These are phyloP conservation scores for Alternaria triticimaculans DNA, from an alignment of 2,329 filamentous ascomycete genomes.

Conservation along the genomic window DNA sequence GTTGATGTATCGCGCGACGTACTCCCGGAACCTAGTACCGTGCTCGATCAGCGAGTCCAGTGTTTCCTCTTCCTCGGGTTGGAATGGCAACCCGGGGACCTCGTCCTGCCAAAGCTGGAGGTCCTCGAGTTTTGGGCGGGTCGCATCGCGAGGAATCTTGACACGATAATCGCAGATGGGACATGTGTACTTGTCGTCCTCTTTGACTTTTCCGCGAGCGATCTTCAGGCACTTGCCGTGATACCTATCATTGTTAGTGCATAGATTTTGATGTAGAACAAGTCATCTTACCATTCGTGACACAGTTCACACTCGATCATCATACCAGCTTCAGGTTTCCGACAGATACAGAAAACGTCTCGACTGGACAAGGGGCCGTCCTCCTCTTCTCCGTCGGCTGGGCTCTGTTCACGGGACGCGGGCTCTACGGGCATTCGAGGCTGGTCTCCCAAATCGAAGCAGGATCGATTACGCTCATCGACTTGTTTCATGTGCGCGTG, in stretches of 20 bases:
- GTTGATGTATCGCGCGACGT: constrained; percentile 81
- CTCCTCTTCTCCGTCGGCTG: constrained; percentile 56
- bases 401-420: constrained; percentile 80
- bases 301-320: constrained; percentile 99
- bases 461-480: constrained; percentile 84
- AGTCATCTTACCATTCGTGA: constrained; percentile 82
- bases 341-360: constrained; percentile 97
- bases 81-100: constrained; percentile 81
- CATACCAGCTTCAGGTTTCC: constrained; percentile 91
- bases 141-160: constrained; percentile 94
- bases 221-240: constrained; percentile 99
- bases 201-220: constrained; percentile 95
- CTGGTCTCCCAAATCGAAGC: constrained; percentile 89
- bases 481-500: constrained; percentile 95
- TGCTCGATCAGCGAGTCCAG: constrained; percentile 86
- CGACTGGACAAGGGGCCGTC: constrained; percentile 59
- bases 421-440: constrained; percentile 91
- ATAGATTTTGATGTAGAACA: background rate
- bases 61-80: constrained; percentile 91
- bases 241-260: constrained; percentile 68
- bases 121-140: constrained; percentile 92
- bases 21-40: constrained; percentile 82
- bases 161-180: constrained; percentile 98
- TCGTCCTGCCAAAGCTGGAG: constrained; percentile 84
- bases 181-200: constrained; percentile 97